Evolutionary conservation across 2,329 filamentous ascomycete species (phyloP).

Genomic region (Fusarium domesticum): DNA sequence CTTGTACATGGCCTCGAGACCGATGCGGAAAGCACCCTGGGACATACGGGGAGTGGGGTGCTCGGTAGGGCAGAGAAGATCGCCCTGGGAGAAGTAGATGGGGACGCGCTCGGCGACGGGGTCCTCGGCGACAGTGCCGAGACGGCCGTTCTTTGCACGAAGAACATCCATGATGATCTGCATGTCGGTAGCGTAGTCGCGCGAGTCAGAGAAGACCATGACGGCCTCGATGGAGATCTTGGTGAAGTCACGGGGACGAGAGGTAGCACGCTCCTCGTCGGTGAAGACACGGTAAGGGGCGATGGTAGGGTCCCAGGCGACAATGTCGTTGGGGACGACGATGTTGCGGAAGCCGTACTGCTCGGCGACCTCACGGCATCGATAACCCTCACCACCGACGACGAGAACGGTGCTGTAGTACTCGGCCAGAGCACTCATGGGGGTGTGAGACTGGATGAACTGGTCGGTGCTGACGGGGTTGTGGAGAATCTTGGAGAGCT

Average conservation of each 20-base stretch:
- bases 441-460: constrained; percentile 75
- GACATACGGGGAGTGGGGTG: constrained; percentile 80
- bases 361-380: constrained; percentile 55
- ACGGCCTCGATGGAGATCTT: constrained; percentile 81
- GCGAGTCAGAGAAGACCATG: constrained; percentile 87
- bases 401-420: constrained; percentile 77
- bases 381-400: constrained; percentile 71
- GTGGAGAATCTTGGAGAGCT: constrained; percentile 55
- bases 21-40: constrained; percentile 81
- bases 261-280: constrained; percentile 58
- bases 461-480: constrained; percentile 42
- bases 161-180: constrained; percentile 78
- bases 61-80: constrained; percentile 78
- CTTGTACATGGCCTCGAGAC: constrained; percentile 72
- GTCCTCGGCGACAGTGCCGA: constrained; percentile 60
- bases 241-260: constrained; percentile 67
- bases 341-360: constrained; percentile 73
- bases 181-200: constrained; percentile 85
- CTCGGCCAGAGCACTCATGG: constrained; percentile 71
- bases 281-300: constrained; percentile 77
- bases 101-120: constrained; percentile 53
- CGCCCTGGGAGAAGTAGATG: constrained; percentile 81
- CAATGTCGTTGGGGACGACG: constrained; percentile 77
- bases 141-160: constrained; percentile 68
- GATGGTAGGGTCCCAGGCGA: constrained; percentile 66